Evolutionary conservation across 192 early-diverging fungal species (phyloP), one percentile per base, ranked within the genome.

Genomic region (Backusella sp.): DNA sequence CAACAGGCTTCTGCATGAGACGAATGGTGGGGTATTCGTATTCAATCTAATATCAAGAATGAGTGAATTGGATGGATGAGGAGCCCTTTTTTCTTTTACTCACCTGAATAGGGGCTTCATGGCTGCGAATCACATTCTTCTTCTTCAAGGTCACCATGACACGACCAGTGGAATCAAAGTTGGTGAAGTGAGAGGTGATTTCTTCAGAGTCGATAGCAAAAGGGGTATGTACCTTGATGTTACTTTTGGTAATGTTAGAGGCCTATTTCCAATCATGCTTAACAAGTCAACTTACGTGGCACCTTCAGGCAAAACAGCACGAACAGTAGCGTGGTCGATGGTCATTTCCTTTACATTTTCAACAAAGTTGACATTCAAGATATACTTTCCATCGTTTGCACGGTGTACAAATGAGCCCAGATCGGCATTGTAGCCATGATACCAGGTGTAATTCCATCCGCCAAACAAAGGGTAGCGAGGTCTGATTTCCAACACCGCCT

Each of bases 401-500:
- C 86, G 82, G 56, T 88, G 92, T 35, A 98, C 70, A 79, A 93
- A 92, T 23, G 83, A 75, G 49, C 76, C 70, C 28, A 95, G 74
- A 14, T 96, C 92, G 26, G 92, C 85, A 66, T 93, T 92, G 86
- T 96, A 99, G 5, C 96, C 96, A 77, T 96, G 92, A 79, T 92
- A 92, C 96, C 95, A 99, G 17, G 93, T 94, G 77, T 97, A 99
- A 77, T 92, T 93, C 97, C 97, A 99, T n/a, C 95, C 95, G 68
- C 98, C 98, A 82, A 92, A 93, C 2, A 99, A 52, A 42, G 97
- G 98, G 83, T 94, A 99, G 36, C 98, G 91, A 37, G 98, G 97
- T 39, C 81, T 83, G n/a, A 99, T 83, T 46, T 92, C 88, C 78
- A 99, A 82, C 15, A 93, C 76, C 19, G 91, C 83, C 26, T 79